phyloP scores from a whole-genome alignment of 371 early-diverging fungal genomes.

The Mycotypha africana region DNA sequence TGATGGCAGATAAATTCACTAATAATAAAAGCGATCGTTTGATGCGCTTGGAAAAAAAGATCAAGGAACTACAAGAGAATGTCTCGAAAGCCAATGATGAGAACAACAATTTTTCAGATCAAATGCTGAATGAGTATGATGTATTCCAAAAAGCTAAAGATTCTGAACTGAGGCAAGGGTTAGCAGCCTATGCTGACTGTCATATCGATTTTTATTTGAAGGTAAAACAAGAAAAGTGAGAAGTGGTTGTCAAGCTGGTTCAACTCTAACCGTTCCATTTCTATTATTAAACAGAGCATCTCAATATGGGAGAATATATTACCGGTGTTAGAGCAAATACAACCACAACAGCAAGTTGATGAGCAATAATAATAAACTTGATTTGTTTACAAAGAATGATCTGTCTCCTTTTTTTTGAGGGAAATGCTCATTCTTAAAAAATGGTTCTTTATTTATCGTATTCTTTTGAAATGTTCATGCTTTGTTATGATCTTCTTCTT shows the following conservation, averaged over 20 bases:
- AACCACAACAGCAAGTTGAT: too few relatives aligned
- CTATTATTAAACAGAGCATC: constrained; percentile 28
- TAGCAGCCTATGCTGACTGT: constrained; percentile 69
- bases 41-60: constrained; percentile 60
- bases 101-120: constrained; percentile 68
- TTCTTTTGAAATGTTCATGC: too few relatives aligned
- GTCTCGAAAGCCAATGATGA: constrained; percentile 70
- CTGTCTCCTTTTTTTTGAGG: not conserved
- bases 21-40: constrained; percentile 74
- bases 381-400: constrained; percentile 11
- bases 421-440: too few relatives aligned
- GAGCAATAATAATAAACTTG: too few relatives aligned
- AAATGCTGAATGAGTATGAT: constrained; percentile 77
- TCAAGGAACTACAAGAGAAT: constrained; percentile 74
- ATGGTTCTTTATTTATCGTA: too few relatives aligned
- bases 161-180: constrained; percentile 70
- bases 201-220: constrained; percentile 82
- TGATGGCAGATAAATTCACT: constrained; percentile 78
- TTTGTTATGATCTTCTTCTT: too few relatives aligned
- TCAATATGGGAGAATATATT: constrained; percentile 42
- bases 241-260: not conserved
- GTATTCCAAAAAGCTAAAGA: constrained; percentile 74
- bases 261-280: too few relatives aligned
- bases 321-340: constrained; percentile 28
- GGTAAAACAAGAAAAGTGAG: constrained; percentile 29